Evolutionary conservation across 2,329 filamentous ascomycete species (phyloP).

Genomic region (Metarhizium humberi): DNA sequence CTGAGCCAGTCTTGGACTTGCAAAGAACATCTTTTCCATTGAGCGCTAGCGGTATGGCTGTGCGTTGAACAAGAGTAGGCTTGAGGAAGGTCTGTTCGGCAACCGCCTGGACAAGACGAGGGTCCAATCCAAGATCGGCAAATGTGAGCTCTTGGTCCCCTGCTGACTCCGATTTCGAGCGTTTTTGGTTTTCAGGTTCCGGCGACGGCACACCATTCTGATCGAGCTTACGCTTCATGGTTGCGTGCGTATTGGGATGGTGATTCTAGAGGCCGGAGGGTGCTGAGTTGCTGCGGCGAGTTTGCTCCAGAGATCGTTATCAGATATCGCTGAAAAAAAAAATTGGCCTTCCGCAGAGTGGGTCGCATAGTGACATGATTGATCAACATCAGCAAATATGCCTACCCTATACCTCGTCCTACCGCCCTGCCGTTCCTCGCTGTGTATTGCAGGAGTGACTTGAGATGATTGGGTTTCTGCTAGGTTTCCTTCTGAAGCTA

Average conservation of each 20-base stretch:
- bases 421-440: no score
- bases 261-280: not conserved
- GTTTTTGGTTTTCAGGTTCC: conserved; percentile 10
- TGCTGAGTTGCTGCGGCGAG: not conserved
- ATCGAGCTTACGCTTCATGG: conserved; percentile 55
- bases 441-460: no score
- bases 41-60: conserved; percentile 79
- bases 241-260: not conserved
- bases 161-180: conserved; percentile 18
- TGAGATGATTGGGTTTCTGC: no score
- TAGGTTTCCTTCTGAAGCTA: no score
- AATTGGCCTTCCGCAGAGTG: not conserved
- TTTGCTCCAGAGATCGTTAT: not conserved
- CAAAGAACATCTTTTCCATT: conserved; percentile 85
- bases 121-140: conserved; percentile 68
- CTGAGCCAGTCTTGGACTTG: conserved; percentile 88
- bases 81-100: conserved; percentile 74
- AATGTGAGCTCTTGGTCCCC: conserved; percentile 48
- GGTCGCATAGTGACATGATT: no score
- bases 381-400: no score
- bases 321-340: conserved; percentile 1
- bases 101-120: conserved; percentile 77
- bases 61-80: conserved; percentile 81
- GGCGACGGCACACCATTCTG: conserved; percentile 40
- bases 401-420: no score